Evolutionary conservation across 345 rosid species (phyloP).

Genomic region (Eucalyptus globulus): DNA sequence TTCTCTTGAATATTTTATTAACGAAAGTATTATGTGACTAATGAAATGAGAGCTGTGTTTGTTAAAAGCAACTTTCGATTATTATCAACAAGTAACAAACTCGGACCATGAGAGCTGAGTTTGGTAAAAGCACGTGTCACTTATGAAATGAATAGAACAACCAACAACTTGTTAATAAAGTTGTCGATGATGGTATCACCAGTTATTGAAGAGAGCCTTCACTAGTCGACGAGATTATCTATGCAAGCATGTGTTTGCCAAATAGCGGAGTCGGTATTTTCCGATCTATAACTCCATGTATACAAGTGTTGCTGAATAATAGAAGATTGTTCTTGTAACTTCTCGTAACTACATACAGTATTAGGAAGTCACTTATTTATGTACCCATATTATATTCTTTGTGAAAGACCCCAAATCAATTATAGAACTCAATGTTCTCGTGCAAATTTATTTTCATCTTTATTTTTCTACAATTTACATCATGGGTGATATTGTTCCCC

Average conservation of each 20-base stretch:
- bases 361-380: neutral
- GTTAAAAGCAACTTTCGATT: neutral
- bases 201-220: neutral
- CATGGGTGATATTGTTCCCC: accelerated
- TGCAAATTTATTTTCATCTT: neutral
- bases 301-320: neutral
- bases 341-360: neutral
- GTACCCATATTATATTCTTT: neutral
- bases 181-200: neutral
- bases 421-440: neutral
- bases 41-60: no score
- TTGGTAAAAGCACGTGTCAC: neutral
- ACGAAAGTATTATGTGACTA: neutral
- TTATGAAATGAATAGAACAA: neutral
- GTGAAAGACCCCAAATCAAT: neutral
- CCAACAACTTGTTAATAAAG: neutral
- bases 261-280: neutral
- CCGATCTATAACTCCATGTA: neutral
- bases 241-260: neutral
- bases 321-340: neutral
- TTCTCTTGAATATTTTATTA: neutral
- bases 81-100: neutral
- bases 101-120: neutral
- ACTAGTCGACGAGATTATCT: accelerated
- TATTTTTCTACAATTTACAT: neutral